phyloP scores from a whole-genome alignment of 192 early-diverging fungal species.

The Allomyces arbusculus region DNA sequence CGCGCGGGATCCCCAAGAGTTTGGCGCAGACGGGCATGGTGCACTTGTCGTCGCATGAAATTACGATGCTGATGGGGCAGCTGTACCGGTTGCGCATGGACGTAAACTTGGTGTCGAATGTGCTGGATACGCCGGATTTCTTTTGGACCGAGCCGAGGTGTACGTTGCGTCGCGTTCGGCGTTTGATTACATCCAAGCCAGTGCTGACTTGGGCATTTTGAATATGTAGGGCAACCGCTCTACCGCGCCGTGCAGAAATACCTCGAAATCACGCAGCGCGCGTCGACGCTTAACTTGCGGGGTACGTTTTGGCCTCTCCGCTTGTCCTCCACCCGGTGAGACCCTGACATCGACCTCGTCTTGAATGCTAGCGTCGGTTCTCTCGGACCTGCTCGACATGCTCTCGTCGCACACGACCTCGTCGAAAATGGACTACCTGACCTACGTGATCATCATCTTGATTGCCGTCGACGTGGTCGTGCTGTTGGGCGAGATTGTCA shows the following conservation, averaged over 20 bases:
- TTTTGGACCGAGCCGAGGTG: conserved; percentile 70
- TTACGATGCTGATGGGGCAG: conserved; percentile 87
- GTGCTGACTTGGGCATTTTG: neutral
- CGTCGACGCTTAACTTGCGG: conserved; percentile 77
- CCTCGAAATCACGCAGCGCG: conserved; percentile 63
- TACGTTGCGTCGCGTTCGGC: neutral
- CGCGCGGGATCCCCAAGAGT: conserved; percentile 69
- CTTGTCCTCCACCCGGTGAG: too few relatives aligned
- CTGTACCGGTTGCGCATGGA: conserved; percentile 78
- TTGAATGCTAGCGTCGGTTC: conserved; percentile 18
- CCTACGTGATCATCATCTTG: conserved; percentile 85
- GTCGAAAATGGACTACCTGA: conserved; percentile 66
- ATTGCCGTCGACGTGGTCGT: conserved; percentile 26
- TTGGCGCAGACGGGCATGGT: conserved; percentile 88
- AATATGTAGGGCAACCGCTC: neutral
- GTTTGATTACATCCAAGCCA: too few relatives aligned
- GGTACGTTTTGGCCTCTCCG: too few relatives aligned
- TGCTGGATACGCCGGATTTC: conserved; percentile 79
- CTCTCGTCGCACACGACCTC: conserved; percentile 79
- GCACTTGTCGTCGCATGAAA: conserved; percentile 36
- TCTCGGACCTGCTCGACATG: conserved; percentile 70
- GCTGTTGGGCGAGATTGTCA: neutral
- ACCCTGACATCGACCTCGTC: too few relatives aligned
- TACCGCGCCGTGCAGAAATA: conserved; percentile 22
- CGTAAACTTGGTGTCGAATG: conserved; percentile 71